Percentiles rank a stretch among this genome's conserved stretches.
These are phyloP conservation scores for Omphalotus guepiniiformis DNA, from an alignment of 768 basidiomycete genomes.

Conservation along the genomic window DNA sequence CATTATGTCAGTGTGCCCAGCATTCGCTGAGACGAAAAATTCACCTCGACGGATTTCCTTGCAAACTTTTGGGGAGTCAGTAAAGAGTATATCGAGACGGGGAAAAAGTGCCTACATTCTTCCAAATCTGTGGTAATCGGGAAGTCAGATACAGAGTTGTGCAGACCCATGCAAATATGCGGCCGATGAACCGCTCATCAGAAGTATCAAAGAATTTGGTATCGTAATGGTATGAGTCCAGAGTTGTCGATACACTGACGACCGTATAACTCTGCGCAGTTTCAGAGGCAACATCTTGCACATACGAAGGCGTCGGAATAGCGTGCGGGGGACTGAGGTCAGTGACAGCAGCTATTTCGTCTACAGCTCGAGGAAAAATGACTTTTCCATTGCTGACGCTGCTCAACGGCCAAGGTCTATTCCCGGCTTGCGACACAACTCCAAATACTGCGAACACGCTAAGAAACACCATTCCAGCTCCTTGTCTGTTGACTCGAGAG, in stretches of 20 bases:
- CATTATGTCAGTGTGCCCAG: conserved; percentile 6
- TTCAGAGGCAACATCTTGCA: neutral
- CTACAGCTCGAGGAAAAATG: conserved; percentile 22
- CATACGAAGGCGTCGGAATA: neutral
- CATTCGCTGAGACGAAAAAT: conserved; percentile 2
- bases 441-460: conserved; percentile 73
- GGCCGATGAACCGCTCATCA: conserved; percentile 71
- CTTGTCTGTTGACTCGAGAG: conserved; percentile 65
- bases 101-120: conserved; percentile 64
- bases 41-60: conserved; percentile 85
- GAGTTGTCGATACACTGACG: conserved; percentile 6
- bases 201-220: conserved; percentile 21
- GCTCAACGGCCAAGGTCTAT: conserved; percentile 15
- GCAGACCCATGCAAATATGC: conserved; percentile 92
- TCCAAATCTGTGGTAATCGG: conserved; percentile 97
- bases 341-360: no score
- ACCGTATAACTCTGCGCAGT: conserved; percentile 8
- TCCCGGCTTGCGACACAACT: conserved; percentile 46
- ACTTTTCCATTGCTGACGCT: conserved; percentile 42
- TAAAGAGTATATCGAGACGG: conserved; percentile 1
- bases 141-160: conserved; percentile 91
- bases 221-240: conserved; percentile 11
- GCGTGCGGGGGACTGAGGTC: neutral
- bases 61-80: conserved; percentile 49
- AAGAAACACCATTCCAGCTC: conserved; percentile 79